Percentiles rank a stretch among this genome's conserved stretches.
phyloP scores from a whole-genome alignment of 1,284 basidiomycete species.

The Ustilago shanxiensis region DNA sequence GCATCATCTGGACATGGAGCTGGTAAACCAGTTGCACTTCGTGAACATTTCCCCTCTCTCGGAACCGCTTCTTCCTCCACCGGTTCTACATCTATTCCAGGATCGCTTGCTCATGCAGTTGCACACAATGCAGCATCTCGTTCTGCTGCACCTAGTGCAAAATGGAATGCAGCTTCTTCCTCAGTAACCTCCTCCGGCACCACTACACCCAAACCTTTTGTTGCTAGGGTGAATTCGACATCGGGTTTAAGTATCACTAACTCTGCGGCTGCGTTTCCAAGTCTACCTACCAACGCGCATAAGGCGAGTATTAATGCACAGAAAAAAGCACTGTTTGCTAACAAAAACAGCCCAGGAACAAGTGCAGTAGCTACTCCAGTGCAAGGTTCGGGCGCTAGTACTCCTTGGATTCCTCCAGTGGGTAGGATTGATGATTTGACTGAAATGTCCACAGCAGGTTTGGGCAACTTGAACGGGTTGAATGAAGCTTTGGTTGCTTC shows the following conservation, averaged over 20 bases:
- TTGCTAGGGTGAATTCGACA: conserved; percentile 19
- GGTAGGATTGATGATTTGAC: conserved; percentile 40
- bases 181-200: background rate
- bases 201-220: conserved; percentile 31
- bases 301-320: conserved; percentile 55
- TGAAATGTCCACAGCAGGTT: background rate
- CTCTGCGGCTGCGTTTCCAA: conserved; percentile 50
- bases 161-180: conserved; percentile 17
- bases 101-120: conserved; percentile 55
- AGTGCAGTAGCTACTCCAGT: conserved; percentile 1
- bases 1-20: conserved; percentile 42
- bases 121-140: conserved; percentile 26
- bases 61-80: conserved; percentile 9
- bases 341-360: background rate
- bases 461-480: conserved; percentile 27
- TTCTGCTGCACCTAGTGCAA: conserved; percentile 5
- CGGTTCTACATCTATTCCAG: conserved; percentile 42
- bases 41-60: conserved; percentile 59
- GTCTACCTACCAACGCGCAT: conserved; percentile 56
- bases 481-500: conserved; percentile 33
- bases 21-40: conserved; percentile 28
- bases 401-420: conserved; percentile 28
- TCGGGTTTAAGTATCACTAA: conserved; percentile 18
- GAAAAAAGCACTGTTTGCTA: conserved; percentile 58
- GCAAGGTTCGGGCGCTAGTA: conserved; percentile 14